Evolutionary conservation across 768 basidiomycete genomes (phyloP).

Genomic region (Serendipita sp.): DNA sequence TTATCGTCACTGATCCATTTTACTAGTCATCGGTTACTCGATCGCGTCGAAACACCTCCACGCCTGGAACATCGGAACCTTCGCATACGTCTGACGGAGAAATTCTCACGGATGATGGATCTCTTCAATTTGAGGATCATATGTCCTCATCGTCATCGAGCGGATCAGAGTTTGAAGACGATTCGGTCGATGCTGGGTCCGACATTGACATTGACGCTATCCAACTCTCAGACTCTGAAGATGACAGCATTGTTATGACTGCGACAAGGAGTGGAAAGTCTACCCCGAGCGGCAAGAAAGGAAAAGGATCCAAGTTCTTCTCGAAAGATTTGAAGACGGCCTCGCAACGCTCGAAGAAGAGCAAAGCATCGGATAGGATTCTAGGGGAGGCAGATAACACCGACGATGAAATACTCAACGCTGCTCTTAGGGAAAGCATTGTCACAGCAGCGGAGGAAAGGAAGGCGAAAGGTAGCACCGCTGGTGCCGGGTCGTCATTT

Average conservation of each 20-base stretch:
- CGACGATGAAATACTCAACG: constrained; percentile 8
- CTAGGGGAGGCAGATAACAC: constrained; percentile 12
- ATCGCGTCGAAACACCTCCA: not conserved
- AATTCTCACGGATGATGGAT: not conserved
- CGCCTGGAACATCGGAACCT: not conserved
- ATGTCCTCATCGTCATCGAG: not conserved
- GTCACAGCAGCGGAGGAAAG: not conserved
- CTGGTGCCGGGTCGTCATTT: not conserved
- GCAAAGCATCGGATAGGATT: not conserved
- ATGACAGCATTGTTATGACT: not conserved
- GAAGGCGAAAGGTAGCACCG: not conserved
- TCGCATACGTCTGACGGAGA: constrained; percentile 1
- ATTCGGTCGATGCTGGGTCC: not conserved
- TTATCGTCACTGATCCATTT: not conserved
- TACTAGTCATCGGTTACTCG: too few relatives aligned
- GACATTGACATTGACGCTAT: not conserved
- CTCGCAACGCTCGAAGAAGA: not conserved
- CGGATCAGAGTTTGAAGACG: constrained; percentile 2
- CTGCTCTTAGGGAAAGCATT: not conserved
- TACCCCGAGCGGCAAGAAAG: too few relatives aligned
- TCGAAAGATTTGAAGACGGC: not conserved
- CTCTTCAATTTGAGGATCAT: not conserved
- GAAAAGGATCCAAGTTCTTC: not conserved
- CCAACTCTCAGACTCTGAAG: constrained; percentile 8
- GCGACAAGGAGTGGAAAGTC: not conserved